Evolutionary conservation across 2,329 filamentous ascomycete species (phyloP).

Genomic region (Xylaria sp.): DNA sequence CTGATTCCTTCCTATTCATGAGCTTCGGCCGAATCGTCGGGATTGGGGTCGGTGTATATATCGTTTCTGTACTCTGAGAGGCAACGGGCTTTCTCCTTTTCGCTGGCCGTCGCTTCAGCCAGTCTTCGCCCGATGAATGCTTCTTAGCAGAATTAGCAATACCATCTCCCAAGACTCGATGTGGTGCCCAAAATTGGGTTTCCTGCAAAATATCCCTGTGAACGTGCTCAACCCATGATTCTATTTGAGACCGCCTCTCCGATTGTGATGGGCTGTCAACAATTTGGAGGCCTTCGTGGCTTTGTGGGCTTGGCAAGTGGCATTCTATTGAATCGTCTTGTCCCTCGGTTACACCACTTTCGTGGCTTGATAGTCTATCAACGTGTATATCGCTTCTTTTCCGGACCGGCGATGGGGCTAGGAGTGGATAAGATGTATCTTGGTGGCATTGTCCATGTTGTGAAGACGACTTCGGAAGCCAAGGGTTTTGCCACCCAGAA

Average conservation of each 20-base stretch:
- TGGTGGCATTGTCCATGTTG: slow-evolving; percentile 1
- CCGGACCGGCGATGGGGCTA: slow-evolving; percentile 19
- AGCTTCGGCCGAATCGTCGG: neutral
- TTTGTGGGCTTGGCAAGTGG: slow-evolving; percentile 48
- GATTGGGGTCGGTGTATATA: slow-evolving; percentile 34
- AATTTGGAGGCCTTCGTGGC: slow-evolving; percentile 35
- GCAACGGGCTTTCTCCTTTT: slow-evolving; percentile 33
- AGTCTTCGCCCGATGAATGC: slow-evolving; percentile 34
- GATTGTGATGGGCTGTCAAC: slow-evolving; percentile 18
- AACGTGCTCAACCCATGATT: slow-evolving; percentile 37
- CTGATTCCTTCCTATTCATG: slow-evolving; percentile 13
- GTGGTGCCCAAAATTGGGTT: slow-evolving; percentile 41
- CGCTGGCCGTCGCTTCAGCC: slow-evolving; percentile 38
- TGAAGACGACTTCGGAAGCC: slow-evolving; percentile 45
- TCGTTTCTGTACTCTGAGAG: slow-evolving; percentile 26
- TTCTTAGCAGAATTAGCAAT: slow-evolving; percentile 27
- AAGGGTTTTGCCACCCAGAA: slow-evolving; percentile 59
- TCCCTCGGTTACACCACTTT: slow-evolving; percentile 14
- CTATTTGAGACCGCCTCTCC: slow-evolving; percentile 34
- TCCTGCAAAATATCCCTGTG: slow-evolving; percentile 27
- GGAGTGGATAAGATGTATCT: neutral
- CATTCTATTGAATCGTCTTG: slow-evolving; percentile 42
- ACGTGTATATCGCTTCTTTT: slow-evolving; percentile 11
- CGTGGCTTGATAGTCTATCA: slow-evolving; percentile 7
- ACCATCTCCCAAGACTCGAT: neutral